Evolutionary conservation across 257 asterid species (phyloP).

Genomic region (Galeopsis tetrahit): DNA sequence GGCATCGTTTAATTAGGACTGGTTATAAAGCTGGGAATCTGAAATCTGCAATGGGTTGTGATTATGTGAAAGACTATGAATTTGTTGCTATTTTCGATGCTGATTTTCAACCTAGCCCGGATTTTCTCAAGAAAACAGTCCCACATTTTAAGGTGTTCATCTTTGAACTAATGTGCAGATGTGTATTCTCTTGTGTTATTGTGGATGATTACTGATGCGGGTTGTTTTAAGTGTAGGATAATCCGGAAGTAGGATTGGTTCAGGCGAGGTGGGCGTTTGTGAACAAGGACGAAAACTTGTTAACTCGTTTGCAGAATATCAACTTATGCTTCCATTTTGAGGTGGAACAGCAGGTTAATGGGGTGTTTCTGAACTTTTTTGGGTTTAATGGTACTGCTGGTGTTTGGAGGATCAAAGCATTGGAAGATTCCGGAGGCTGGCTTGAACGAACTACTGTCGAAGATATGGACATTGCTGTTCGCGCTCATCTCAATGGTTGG

Average conservation of each 20-base stretch:
- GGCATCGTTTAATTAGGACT: slow-evolving; percentile 63
- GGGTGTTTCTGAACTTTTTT: slow-evolving; percentile 73
- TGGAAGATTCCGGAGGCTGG: slow-evolving; percentile 84
- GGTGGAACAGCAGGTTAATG: slow-evolving; percentile 82
- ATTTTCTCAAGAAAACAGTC: slow-evolving; percentile 69
- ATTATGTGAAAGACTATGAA: slow-evolving; percentile 66
- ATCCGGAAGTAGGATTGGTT: slow-evolving; percentile 67
- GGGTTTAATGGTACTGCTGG: slow-evolving; percentile 83
- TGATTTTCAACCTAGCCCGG: slow-evolving; percentile 69
- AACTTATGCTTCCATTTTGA: slow-evolving; percentile 73
- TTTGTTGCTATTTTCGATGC: slow-evolving; percentile 81
- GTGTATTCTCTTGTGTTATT: no score
- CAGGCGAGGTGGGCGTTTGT: slow-evolving; percentile 76
- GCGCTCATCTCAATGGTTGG: slow-evolving; percentile 79
- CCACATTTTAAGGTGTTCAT: slow-evolving; percentile 65
- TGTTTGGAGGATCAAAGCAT: slow-evolving; percentile 72
- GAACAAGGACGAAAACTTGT: slow-evolving; percentile 70
- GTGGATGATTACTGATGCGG: neutral
- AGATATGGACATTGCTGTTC: slow-evolving; percentile 77
- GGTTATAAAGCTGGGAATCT: slow-evolving; percentile 85
- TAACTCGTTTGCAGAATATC: slow-evolving; percentile 73
- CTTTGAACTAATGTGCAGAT: neutral
- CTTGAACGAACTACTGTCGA: slow-evolving; percentile 76
- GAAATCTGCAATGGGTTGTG: slow-evolving; percentile 74
- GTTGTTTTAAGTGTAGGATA: slow-evolving; percentile 47